Evolutionary conservation across 2,329 filamentous ascomycete genomes (phyloP).

Genomic region (Scedosporium aurantiacum): DNA sequence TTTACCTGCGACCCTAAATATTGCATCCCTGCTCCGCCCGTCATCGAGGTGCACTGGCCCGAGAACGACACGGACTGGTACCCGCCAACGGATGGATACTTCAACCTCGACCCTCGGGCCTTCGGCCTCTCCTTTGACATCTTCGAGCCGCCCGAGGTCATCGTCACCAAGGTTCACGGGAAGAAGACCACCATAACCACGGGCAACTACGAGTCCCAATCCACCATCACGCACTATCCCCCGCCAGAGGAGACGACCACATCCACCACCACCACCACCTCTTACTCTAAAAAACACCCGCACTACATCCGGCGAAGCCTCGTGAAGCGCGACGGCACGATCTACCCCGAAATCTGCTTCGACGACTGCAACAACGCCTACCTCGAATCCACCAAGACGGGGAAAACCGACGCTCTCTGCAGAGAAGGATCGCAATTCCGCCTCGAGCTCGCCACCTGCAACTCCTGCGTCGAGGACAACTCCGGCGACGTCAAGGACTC

Average conservation of each 20-base stretch:
- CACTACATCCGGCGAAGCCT: neutral
- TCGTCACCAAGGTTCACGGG: slow-evolving; percentile 24
- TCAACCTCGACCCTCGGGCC: slow-evolving; percentile 47
- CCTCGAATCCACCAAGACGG: slow-evolving; percentile 32
- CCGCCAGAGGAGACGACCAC: slow-evolving; percentile 9
- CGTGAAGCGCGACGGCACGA: slow-evolving; percentile 17
- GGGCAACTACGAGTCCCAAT: slow-evolving; percentile 44
- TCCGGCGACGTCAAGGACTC: slow-evolving; percentile 15
- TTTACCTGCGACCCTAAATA: slow-evolving; percentile 34
- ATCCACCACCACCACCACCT: too few species aligned
- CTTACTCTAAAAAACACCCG: neutral
- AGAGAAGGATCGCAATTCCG: slow-evolving; percentile 27
- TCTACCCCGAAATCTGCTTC: slow-evolving; percentile 38
- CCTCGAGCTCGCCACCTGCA: slow-evolving; percentile 25
- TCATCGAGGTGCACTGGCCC: slow-evolving; percentile 29
- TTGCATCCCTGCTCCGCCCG: slow-evolving; percentile 31
- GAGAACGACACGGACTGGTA: slow-evolving; percentile 37
- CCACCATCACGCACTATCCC: slow-evolving; percentile 29
- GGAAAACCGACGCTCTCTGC: slow-evolving; percentile 39
- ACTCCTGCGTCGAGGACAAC: slow-evolving; percentile 24
- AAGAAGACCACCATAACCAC: slow-evolving; percentile 35
- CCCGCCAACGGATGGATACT: slow-evolving; percentile 42
- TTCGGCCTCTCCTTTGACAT: slow-evolving; percentile 56
- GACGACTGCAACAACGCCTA: slow-evolving; percentile 38
- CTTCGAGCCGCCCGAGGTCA: slow-evolving; percentile 35